Evolutionary conservation across 495 filamentous ascomycete species (phyloP), one percentile per base, ranked within the genome.

Genomic region (Annulohypoxylon bovei): DNA sequence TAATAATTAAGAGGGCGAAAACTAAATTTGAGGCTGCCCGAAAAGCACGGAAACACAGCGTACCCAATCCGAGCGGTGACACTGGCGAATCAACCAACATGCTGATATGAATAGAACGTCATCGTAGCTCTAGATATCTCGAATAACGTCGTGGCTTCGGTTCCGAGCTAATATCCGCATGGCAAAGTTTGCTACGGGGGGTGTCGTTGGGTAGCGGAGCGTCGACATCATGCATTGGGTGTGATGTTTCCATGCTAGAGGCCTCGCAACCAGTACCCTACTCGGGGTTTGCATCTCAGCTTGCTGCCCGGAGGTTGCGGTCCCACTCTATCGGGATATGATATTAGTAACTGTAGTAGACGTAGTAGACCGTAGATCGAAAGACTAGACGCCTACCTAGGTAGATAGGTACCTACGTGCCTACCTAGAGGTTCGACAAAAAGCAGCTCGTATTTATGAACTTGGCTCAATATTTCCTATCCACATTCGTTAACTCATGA

Each of bases 111-210:
- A 63, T 67, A 55, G 46, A 59, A 59, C 64, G 57, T 50, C 54
- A 53, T 35, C 7, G 22, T 25, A 22, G 44, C 25, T 53, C n/a
- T 22, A 27, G 35, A 32, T 3, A 39, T 44, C 42, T 54, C 16
- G 42, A 57, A 25, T 54, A n/a, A 30, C 16, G 12, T 64, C 46
- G 27, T 32, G 32, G 32, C 47, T 50, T 72, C 70, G 70, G 70
- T 53, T 6, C 70, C 70, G 70, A 72, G 35, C 47, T 58, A 37
- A 60, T 40, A 35, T 28, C 58, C 59, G 44, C 23, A 52, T 42
- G 39, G 52, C 11, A 60, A 67, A 62, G 64, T 72, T 68, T 72
- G 65, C 65, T 67, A 56, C n/a, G 25, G 40, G 46, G 55, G 57
- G 62, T 42, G 22, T 12, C 28, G 47, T 72, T 68, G 65, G 64